Base-by-base conservation (phyloP, 345 rosid genomes). In the Boechera stricta region DNA sequence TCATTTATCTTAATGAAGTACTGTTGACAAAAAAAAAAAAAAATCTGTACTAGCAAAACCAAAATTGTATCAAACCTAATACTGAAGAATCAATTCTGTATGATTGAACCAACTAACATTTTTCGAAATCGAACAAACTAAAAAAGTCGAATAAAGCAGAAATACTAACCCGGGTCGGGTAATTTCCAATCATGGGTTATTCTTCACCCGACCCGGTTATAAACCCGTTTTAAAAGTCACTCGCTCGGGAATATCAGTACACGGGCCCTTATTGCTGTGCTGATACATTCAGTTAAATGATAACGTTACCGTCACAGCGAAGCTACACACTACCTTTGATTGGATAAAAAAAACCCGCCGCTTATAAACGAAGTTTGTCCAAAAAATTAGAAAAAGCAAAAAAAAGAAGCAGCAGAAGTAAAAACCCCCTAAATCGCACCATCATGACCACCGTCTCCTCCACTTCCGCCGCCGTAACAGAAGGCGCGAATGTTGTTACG, bases 181-280 rank as follows among this genome's bases (percentile, higher is more conserved):
- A 32, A 48, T 58, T 12, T 8, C 16, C 54, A 38, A 33, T 16
- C 10, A 21, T 42, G 54, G 36, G 60, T 39, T 61, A 70, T 52
- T 39, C 21, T 21, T 9, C 35, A 69, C 56, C 74, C 64, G 67
- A 29, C 33, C 28, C 48, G 48, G 18, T 32, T 32, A 18, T 2
- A 21, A 73, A 47, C 73, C 79, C 74, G 74, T 51, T 76, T 76
- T 60, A 59, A 51, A 75, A 75, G 74, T 75, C 73, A 75, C 79
- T 74, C 74, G 79, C 74, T 76, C 38, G 69, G 69, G 79, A 68
- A 51, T 60, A 51, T 16, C 24, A 48, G n/a, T 49, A 18, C 12
- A 31, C 26, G 63, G 79, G 29, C 74, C 79, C 68, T 41, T 55
- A 53, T 49, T 12, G 54, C 79, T n/a, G 58, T 76, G 69, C n/a